Conservation (phyloP, 768 basidiomycete genomes). For the Neoboletus brunneissimus region DNA sequence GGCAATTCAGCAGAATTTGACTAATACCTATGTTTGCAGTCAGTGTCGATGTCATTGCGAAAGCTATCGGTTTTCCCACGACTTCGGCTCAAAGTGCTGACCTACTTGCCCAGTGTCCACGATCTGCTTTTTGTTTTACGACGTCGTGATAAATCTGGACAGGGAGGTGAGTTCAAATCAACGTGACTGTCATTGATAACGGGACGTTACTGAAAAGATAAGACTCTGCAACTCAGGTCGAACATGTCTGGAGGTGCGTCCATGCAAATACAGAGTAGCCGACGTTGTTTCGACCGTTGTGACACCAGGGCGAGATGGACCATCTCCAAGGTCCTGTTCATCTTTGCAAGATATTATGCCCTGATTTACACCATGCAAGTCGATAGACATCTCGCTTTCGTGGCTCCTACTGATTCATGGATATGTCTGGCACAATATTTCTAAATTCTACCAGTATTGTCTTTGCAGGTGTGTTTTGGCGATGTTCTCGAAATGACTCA, state of each 20-base stretch:
- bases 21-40: not conserved
- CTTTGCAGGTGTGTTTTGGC: not conserved
- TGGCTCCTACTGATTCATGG: not conserved
- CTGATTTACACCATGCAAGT: not conserved
- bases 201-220: not conserved
- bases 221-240: not conserved
- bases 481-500: too few species aligned
- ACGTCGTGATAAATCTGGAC: not conserved
- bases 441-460: not conserved
- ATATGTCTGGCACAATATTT: too few species aligned
- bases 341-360: not conserved
- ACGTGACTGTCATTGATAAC: not conserved
- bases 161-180: not conserved
- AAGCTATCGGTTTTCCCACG: not conserved
- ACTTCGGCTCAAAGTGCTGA: not conserved
- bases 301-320: not conserved
- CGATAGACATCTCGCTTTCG: too few species aligned
- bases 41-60: not conserved
- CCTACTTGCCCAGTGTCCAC: not conserved
- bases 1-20: not conserved
- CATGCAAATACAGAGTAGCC: not conserved
- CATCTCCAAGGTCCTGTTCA: not conserved
- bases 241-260: not conserved
- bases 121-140: not conserved
- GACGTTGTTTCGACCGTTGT: not conserved